A percentile compares a stretch with the other conserved stretches of the same genome.
These are phyloP conservation scores for Bryum argenteum DNA, from an alignment of 225 moss, liverwort and hornwort species.

Conservation along the genomic window DNA sequence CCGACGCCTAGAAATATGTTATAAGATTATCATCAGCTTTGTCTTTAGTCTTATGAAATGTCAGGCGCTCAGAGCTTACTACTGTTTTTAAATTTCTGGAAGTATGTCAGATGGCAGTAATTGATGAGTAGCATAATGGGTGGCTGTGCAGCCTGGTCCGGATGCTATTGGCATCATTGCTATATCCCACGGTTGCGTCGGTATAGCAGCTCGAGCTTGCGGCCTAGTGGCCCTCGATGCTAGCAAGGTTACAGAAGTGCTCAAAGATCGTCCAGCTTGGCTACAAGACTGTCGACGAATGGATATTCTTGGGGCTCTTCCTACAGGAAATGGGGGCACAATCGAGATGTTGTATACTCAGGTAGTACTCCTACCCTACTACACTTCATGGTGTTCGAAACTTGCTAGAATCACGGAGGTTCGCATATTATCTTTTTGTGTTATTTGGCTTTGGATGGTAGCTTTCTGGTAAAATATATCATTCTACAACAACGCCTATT, in stretches of 20 bases:
- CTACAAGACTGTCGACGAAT: conserved; percentile 94
- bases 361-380: conserved; percentile 54
- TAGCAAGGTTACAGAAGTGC: conserved; percentile 90
- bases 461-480: too few species aligned
- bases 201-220: conserved; percentile 99
- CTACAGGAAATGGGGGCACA: conserved; percentile 88
- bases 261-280: conserved; percentile 98
- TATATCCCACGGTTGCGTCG: conserved; percentile 98
- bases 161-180: conserved; percentile 99
- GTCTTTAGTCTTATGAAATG: neutral
- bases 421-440: too few species aligned
- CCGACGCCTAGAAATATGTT: neutral
- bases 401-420: too few species aligned
- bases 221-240: conserved; percentile 98
- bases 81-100: too few species aligned
- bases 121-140: neutral
- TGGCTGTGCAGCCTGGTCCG: conserved; percentile 95
- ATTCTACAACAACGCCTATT: too few species aligned
- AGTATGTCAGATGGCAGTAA: too few species aligned
- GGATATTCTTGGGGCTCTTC: conserved; percentile 83
- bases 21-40: neutral
- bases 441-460: too few species aligned
- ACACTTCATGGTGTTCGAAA: too few species aligned
- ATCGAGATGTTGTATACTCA: conserved; percentile 90
- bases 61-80: too few species aligned